Evolutionary conservation across 2,329 filamentous ascomycete species (phyloP), one percentile per base, ranked within the genome.

Genomic region (Trichoderma cornu-damae): DNA sequence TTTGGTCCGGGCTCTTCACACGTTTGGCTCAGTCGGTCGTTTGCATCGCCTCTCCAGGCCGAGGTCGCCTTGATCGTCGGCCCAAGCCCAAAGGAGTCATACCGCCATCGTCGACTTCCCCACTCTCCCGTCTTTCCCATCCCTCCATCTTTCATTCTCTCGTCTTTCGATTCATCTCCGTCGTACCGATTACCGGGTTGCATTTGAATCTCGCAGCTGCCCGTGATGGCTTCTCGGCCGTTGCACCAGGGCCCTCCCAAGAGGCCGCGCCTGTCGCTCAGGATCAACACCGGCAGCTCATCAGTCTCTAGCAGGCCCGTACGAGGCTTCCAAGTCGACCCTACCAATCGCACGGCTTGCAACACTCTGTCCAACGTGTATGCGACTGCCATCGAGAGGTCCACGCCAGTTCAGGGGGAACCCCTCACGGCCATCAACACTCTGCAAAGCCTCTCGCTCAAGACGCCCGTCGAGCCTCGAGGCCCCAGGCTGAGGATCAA

Each of bases 311-410:
- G 44, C 44, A 75, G 71, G 54, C 68, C 75, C 20, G 61, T 64
- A 14, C 64, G 67, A 59, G 66, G 65, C 46, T 69, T 68, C 54
- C 57, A 65, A 37, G 63, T 80, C 37, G 78, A 85, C 63, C 79
- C 81, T 28, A 79, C 75, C 58, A 84, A 83, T 30, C 81, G 82
- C 3, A 86, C 84, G 1, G 75, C 82, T 20, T 85, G 85, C 72
- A 86, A 86, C 70, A 86, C 84, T 2, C 76, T 86, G 37, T 84
- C 83, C 54, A 86, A 86, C 69, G 79, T 83, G 60, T 86, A 86
- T 65, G 79, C 80, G 24, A 81, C 80, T 3, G 80, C 83, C 60
- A 84, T 86, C 53, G 82, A 84, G 68, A 79, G 81, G 47, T 77
- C 80, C 26, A 79, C 80, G 1, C 78, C 80, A 2, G 64, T 73